Base-by-base conservation (phyloP, 2,329 filamentous ascomycete genomes). In the Colletotrichum tropicale region DNA sequence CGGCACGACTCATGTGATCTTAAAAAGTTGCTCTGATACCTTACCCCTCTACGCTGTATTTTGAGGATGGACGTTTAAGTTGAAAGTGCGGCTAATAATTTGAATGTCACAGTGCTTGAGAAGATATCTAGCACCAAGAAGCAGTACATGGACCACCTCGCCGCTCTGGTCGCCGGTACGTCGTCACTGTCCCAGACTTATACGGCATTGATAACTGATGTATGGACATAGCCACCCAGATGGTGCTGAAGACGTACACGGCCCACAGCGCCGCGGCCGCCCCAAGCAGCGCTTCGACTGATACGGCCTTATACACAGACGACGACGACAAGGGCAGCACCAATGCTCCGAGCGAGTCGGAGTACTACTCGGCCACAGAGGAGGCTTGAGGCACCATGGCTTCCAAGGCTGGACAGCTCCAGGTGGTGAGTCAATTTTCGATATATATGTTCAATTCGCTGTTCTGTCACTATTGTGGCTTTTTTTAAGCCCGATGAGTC, bases 21-120 rank as follows among this genome's bases (percentile, higher is more conserved):
- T n/a, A 1, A 10, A n/a, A 43, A 3, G 38, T 0, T 43, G 0
- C 38, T 43, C 18, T n/a, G 38, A 43, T 43, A 12, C 38, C 18
- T 43, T 43, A 36, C 15, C 2, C 38, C 1, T 12, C 3, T 10
- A 12, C 18, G 10, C 3, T 43, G 5, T 1, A 10, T 1, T 4
- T 6, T 10, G 18, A 43, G 18, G 4, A n/a, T 10, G 38, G 5
- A 10, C 0, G 18, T 43, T 5, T n/a, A 1, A 2, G 38, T n/a
- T 43, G 2, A 9, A 43, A 43, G 38, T 2, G 1, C 18, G 38
- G 18, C 9, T 43, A n/a, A 43, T 3, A n/a, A 0, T 10, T 0
- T 4, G 18, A 0, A 12, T 0, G 0, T 10, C 3, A 12, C 38
- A 43, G 38, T 43, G 18, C 18, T 43, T n/a, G 3, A n/a, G 9